These are phyloP conservation scores for Globisporangium carolinianum DNA, from an alignment of 352 stramenopile genomes.

Conservation along the genomic window DNA sequence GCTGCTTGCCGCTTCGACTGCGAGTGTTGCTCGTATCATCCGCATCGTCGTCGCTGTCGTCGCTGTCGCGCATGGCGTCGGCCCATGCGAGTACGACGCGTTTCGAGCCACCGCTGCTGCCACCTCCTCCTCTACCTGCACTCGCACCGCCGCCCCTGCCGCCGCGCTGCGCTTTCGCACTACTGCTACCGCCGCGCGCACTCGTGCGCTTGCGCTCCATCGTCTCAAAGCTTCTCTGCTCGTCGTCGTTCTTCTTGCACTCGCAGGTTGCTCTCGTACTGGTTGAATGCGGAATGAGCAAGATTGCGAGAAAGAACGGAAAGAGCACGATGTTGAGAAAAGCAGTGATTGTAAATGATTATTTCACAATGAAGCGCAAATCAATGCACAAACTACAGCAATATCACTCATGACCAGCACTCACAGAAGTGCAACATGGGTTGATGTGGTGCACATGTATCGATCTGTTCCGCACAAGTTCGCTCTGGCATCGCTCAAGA, in stretches of 20 bases:
- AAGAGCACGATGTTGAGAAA: not conserved
- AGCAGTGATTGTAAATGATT: no score
- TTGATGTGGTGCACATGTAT: no score
- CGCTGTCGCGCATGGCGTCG: conserved; percentile 18
- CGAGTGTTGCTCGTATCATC: not conserved
- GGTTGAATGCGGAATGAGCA: not conserved
- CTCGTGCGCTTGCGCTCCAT: conserved; percentile 2
- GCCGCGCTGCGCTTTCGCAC: not conserved
- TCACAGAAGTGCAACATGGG: no score
- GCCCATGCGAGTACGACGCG: conserved; percentile 28
- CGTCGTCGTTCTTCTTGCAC: not conserved
- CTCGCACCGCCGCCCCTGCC: not conserved
- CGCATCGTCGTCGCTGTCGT: conserved; percentile 1
- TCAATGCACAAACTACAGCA: no score
- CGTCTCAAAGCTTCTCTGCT: not conserved
- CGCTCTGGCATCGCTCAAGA: no score
- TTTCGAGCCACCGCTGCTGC: not conserved
- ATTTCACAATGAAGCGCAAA: not conserved
- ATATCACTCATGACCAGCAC: no score
- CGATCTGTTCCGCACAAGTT: no score
- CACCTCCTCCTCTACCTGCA: not conserved
- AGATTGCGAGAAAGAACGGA: not conserved
- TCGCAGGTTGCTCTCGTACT: not conserved
- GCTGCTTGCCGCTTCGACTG: not conserved
- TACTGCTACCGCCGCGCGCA: not conserved